Conservation (phyloP, 306 rosid genomes). For the Prunus kanzakura region DNA sequence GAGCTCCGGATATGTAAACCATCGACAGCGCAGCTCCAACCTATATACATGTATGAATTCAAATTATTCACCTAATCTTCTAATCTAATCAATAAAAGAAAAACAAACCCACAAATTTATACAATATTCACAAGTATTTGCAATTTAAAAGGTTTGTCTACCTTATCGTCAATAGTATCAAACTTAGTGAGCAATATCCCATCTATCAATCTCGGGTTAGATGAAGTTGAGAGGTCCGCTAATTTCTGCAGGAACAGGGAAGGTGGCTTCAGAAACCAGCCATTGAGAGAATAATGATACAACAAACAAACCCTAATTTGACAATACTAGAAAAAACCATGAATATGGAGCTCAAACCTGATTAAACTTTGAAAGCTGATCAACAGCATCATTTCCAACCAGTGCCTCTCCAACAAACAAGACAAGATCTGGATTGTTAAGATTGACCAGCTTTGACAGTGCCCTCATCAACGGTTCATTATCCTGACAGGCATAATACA, state of each 20-base stretch:
- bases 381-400: slow-evolving; percentile 97
- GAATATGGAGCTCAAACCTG: slow-evolving; percentile 50
- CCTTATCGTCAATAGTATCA: slow-evolving; percentile 97
- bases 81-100: neutral
- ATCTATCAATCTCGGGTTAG: slow-evolving; percentile 72
- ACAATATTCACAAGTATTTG: neutral
- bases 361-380: slow-evolving; percentile 95
- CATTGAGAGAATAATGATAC: neutral
- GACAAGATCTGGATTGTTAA: slow-evolving; percentile 91
- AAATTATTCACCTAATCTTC: neutral
- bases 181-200: slow-evolving; percentile 97
- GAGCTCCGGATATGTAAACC: slow-evolving; percentile 98
- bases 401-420: slow-evolving; percentile 97
- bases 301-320: neutral
- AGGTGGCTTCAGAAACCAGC: slow-evolving; percentile 5
- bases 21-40: slow-evolving; percentile 99
- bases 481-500: slow-evolving; percentile 51
- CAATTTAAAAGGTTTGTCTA: slow-evolving; percentile 9
- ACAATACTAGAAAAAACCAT: neutral
- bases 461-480: slow-evolving; percentile 99
- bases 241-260: slow-evolving; percentile 60
- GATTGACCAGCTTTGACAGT: slow-evolving; percentile 83
- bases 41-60: slow-evolving; percentile 30
- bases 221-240: slow-evolving; percentile 74
- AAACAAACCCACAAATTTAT: neutral